These are phyloP conservation scores for Eucalyptus leucophloia DNA, from an alignment of 345 rosid species.

Conservation along the genomic window DNA sequence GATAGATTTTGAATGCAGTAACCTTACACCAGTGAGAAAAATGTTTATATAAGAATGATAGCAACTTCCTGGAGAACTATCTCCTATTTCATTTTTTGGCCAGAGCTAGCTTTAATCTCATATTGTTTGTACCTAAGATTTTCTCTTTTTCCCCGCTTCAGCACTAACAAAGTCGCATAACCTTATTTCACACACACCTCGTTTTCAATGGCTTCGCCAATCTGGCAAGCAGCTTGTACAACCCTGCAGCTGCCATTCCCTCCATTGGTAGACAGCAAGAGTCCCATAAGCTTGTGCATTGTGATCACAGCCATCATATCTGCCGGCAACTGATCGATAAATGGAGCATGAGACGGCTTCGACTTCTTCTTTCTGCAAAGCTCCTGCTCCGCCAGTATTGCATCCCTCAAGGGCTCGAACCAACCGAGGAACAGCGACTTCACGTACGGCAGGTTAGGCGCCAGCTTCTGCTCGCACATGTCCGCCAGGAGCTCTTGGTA, in stretches of 20 bases:
- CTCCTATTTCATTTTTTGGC: not conserved
- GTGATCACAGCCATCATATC: slow-evolving; percentile 94
- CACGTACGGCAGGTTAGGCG: slow-evolving; percentile 83
- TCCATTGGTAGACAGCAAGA: slow-evolving; percentile 57
- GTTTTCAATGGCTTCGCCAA: slow-evolving; percentile 92
- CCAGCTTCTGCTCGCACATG: slow-evolving; percentile 95
- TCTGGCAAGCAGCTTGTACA: slow-evolving; percentile 62
- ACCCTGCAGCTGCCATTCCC: slow-evolving; percentile 56
- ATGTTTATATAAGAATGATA: not conserved
- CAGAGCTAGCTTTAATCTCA: not conserved
- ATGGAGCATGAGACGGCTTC: slow-evolving; percentile 33
- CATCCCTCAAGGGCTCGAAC: slow-evolving; percentile 86
- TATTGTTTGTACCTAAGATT: not conserved
- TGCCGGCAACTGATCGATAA: slow-evolving; percentile 47
- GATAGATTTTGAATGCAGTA: not conserved
- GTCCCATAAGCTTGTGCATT: slow-evolving; percentile 86
- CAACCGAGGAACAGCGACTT: slow-evolving; percentile 89
- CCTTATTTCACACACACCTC: slow-evolving; percentile 38
- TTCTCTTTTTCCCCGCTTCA: not conserved
- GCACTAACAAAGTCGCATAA: not conserved
- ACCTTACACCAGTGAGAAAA: not conserved
- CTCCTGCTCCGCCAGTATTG: slow-evolving; percentile 71
- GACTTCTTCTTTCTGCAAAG: slow-evolving; percentile 11
- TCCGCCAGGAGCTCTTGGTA: slow-evolving; percentile 69
- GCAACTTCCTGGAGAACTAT: not conserved